Conservation (phyloP, 345 rosid species). For the Camelina hispida region DNA sequence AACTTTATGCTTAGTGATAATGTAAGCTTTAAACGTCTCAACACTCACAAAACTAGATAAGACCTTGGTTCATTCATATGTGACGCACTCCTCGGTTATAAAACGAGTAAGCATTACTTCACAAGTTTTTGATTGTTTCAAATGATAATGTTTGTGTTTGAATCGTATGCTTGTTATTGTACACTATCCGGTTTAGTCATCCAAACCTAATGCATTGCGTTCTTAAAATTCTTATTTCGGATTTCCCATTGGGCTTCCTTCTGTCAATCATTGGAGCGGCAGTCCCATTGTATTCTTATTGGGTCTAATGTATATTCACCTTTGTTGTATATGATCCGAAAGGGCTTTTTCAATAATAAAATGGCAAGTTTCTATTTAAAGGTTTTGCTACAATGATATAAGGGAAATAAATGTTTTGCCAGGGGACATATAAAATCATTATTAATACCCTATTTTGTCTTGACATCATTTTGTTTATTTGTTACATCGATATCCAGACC, state of each 20-base stretch:
- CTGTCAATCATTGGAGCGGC: not conserved
- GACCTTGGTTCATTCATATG: no score
- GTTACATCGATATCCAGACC: not conserved
- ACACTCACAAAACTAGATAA: not conserved
- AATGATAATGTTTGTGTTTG: not conserved
- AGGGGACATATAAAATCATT: not conserved
- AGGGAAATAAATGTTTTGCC: not conserved
- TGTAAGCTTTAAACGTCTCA: not conserved
- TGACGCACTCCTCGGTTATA: no score
- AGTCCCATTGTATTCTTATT: not conserved
- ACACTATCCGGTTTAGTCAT: not conserved
- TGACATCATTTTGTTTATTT: not conserved
- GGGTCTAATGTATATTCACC: not conserved
- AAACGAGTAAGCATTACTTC: not conserved
- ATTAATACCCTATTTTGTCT: no score
- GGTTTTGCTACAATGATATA: not conserved
- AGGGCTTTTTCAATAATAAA: not conserved
- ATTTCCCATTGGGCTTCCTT: constrained; percentile 9
- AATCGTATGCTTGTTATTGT: not conserved
- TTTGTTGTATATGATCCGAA: not conserved
- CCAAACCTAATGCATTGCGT: not conserved
- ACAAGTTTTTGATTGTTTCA: not conserved
- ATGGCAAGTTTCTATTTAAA: not conserved
- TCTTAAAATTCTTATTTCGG: not conserved
- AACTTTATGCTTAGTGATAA: not conserved